Evolutionary conservation across 2,329 filamentous ascomycete genomes (phyloP).

Genomic region (Aspergillus intermedius): DNA sequence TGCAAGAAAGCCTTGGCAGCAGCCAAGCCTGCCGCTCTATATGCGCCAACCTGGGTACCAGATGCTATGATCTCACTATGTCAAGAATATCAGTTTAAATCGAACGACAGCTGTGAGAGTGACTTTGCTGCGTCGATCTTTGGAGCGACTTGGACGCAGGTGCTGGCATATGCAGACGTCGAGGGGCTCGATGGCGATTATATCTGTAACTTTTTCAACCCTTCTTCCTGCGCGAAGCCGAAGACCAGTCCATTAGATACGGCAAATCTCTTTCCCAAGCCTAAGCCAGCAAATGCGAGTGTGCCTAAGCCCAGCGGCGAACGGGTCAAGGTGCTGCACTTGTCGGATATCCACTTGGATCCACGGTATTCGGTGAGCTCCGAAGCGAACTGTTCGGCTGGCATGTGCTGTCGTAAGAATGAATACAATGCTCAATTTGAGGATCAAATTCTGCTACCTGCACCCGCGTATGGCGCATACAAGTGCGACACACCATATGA

Average conservation of each 20-base stretch:
- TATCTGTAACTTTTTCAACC: constrained; percentile 49
- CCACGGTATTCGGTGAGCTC: constrained; percentile 48
- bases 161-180: constrained; percentile 49
- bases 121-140: constrained; percentile 44
- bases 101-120: constrained; percentile 43
- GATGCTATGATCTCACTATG: constrained; percentile 48
- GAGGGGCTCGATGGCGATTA: constrained; percentile 50
- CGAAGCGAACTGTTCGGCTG: constrained; percentile 49
- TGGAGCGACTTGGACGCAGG: constrained; percentile 53
- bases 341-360: constrained; percentile 53
- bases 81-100: constrained; percentile 42
- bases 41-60: constrained; percentile 45
- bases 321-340: constrained; percentile 50
- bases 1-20: constrained; percentile 48
- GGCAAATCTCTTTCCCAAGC: constrained; percentile 47
- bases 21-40: constrained; percentile 46
- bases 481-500: constrained; percentile 55
- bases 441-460: constrained; percentile 38
- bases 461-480: constrained; percentile 50
- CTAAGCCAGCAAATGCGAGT: constrained; percentile 43
- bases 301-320: constrained; percentile 46
- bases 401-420: constrained; percentile 48
- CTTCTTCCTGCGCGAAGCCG: constrained; percentile 44
- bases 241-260: constrained; percentile 41
- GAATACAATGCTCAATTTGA: constrained; percentile 29